Percentiles rank a stretch among this genome's conserved stretches.
Evolutionary conservation across 768 basidiomycete species (phyloP).

Genomic region (Tricholomella constricta): DNA sequence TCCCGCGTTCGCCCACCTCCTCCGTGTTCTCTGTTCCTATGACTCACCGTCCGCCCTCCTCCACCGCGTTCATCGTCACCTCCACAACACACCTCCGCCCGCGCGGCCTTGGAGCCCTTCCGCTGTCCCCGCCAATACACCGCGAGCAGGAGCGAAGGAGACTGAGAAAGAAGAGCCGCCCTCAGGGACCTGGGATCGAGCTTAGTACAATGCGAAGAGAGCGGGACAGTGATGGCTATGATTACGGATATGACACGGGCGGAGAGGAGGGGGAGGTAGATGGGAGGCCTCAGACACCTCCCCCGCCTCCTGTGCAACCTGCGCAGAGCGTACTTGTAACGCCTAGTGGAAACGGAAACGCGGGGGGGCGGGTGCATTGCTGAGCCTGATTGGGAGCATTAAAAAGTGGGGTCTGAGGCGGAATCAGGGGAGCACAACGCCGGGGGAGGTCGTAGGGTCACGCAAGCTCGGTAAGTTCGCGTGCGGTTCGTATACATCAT

Average conservation of each 20-base stretch:
- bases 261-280: conserved; percentile 7
- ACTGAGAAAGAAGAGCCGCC: conserved; percentile 79
- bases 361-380: conserved; percentile 28
- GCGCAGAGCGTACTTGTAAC: conserved; percentile 18
- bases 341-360: conserved; percentile 9
- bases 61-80: conserved; percentile 34
- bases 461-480: conserved; percentile 11
- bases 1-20: conserved; percentile 58
- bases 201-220: conserved; percentile 26
- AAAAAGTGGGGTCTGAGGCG: conserved; percentile 43
- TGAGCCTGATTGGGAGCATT: conserved; percentile 46
- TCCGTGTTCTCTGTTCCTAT: conserved; percentile 71
- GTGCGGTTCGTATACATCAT: too few relatives aligned
- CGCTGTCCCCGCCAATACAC: conserved; percentile 65
- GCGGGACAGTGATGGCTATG: conserved; percentile 15
- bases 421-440: conserved; percentile 36
- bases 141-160: conserved; percentile 59
- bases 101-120: conserved; percentile 48
- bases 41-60: conserved; percentile 44
- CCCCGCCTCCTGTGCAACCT: conserved; percentile 11
- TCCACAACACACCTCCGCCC: conserved; percentile 38
- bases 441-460: conserved; percentile 23
- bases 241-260: conserved; percentile 7
- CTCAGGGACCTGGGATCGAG: conserved; percentile 53
- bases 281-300: conserved; percentile 13